Evolutionary conservation across 1,139 yeast species (phyloP).

Genomic region (Chernovozyma sophiae-reginae): DNA sequence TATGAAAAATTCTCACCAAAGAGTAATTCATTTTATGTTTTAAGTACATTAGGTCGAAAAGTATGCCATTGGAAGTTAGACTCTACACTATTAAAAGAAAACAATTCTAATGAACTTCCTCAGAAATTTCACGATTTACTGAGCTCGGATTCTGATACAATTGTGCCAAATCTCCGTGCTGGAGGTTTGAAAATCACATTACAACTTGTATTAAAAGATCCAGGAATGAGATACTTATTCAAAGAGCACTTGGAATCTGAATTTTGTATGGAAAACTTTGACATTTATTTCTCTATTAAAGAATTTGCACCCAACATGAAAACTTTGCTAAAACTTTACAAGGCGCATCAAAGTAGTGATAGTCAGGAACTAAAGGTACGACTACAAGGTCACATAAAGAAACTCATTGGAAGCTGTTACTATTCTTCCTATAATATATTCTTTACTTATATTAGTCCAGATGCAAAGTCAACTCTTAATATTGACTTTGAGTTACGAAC

Average conservation of each 20-base stretch:
- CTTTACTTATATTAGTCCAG: slow-evolving; percentile 62
- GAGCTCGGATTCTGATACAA: not conserved
- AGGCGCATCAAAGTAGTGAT: slow-evolving; percentile 12
- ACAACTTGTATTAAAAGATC: slow-evolving; percentile 58
- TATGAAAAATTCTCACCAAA: slow-evolving; percentile 10
- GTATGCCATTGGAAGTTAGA: slow-evolving; percentile 20
- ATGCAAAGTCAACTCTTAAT: slow-evolving; percentile 70
- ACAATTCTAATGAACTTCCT: not conserved
- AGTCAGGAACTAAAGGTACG: slow-evolving; percentile 7
- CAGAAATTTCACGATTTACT: not conserved
- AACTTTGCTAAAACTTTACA: slow-evolving; percentile 17
- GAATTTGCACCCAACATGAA: slow-evolving; percentile 28
- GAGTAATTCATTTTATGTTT: slow-evolving; percentile 18
- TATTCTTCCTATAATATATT: slow-evolving; percentile 61
- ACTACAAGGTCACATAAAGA: slow-evolving; percentile 30
- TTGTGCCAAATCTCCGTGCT: not conserved
- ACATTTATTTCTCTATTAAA: slow-evolving; percentile 59
- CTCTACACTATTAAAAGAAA: not conserved
- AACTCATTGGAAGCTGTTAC: slow-evolving; percentile 48
- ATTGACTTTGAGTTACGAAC: slow-evolving; percentile 57
- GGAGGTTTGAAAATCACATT: slow-evolving; percentile 16
- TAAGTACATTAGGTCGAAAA: slow-evolving; percentile 18
- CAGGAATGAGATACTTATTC: slow-evolving; percentile 73
- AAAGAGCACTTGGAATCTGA: slow-evolving; percentile 58
- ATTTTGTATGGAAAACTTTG: slow-evolving; percentile 71